Base-by-base conservation (phyloP, 1,139 yeast species). In the Diutina neorugosa region DNA sequence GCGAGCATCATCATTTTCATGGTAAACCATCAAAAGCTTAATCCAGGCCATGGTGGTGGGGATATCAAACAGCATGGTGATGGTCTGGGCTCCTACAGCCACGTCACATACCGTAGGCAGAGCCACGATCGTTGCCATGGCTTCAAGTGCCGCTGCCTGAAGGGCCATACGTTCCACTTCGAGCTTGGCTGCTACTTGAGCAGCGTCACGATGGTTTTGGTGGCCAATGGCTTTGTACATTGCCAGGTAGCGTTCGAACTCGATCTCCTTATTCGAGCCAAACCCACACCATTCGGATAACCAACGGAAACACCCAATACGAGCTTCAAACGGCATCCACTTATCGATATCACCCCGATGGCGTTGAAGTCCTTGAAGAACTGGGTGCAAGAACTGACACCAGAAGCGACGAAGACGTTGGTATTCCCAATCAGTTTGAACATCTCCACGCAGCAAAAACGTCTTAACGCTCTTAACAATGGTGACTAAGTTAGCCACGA, bases 281-380 rank as follows among this genome's bases (percentile, higher is more conserved):
- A 49, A 82, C 0, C 96, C 96, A 66, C 96, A 89, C 99, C 99
- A 94, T 63, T 88, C 96, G 59, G 86, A 90, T 56, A 93, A 71
- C 62, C 80, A 84, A 51, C 83, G 81, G 67, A 89, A 90, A 59
- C 94, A 86, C 0, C 90, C 86, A 25, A 87, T 82, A 55, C 97
- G 74, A 9, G 93, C 94, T 60, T 85, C 91, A 64, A 90, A 90
- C 1, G 96, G 93, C 23, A 91, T 70, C 80, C 93, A 81, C 51
- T 72, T 71, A 51, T 69, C 62, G 52, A 71, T 58, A 37, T 65
- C 65, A 42, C 71, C 71, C 3, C 62, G 62, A n/a, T 46, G 50
- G 1, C 14, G 16, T 27, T 46, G 50, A 52, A 81, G 64, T 21
- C 87, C 81, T 7, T 70, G 64, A 59, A 81, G 88, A 16, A 86